Base-by-base conservation (phyloP, 768 basidiomycete species). In the Saitozyma sp. region DNA sequence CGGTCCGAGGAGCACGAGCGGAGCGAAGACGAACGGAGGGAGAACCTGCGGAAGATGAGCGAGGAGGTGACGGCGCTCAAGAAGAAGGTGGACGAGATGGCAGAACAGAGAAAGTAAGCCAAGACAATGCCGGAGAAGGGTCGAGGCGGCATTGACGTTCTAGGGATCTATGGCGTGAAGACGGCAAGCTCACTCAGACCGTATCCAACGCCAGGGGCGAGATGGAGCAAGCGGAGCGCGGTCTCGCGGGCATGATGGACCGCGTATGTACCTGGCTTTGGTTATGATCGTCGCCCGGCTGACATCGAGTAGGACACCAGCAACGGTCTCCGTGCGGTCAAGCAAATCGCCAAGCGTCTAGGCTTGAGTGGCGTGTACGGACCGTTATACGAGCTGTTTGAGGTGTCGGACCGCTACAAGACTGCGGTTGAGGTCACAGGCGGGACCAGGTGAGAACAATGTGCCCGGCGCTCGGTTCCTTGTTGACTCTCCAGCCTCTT, bases 351-450 rank as follows among this genome's bases (percentile, higher is more conserved):
- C 0, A 86, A 89, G 64, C 83, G 89, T 17, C 83, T 89, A 59
- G 84, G 84, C 8, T 80, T 96, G 6, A 83, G 85, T 9, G 93
- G 94, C 2, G 94, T 97, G 8, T 91, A 93, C 71, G 96, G 96
- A 0, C 93, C 96, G 0, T 80, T 99, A 8, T 99, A 97, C 76
- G 88, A 91, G 56, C 86, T 98, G 3, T 95, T 96, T 74, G 90
- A 94, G 68, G 87, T 95, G 61, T 85, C 87, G 0, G 94, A 97
- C 69, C 91, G 88, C 67, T 98, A 91, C 82, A 93, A 91, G 76
- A 92, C 86, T 3, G 91, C 96, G 0, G 86, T 97, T 6, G 96
- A 99, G 77, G 84, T 93, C 42, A 98, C 95, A 0, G 96, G 93
- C 0, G 94, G 95, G 0, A 97, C 91, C 76, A 93, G 91, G 94